Percentiles rank a stretch among this genome's conserved stretches.
Conservation (phyloP, 768 basidiomycete species). For the Boletus vermiculosoides region DNA sequence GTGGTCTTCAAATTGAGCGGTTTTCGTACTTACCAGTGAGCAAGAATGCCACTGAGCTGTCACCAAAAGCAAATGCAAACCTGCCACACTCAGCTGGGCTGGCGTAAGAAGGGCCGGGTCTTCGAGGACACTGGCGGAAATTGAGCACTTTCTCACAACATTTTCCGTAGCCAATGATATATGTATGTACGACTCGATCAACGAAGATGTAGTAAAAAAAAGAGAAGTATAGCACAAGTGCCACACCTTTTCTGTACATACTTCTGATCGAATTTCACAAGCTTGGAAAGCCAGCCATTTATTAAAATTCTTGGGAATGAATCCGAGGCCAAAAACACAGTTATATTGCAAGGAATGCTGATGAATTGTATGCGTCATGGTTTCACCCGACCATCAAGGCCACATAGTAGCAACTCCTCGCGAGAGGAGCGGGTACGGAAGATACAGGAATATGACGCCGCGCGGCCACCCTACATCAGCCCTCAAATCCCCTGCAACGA, state of each 20-base stretch:
- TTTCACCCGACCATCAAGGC: slow-evolving; percentile 80
- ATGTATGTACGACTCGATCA: too few species aligned
- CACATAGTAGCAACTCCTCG: slow-evolving; percentile 48
- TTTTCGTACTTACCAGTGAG: too few species aligned
- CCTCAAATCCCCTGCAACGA: slow-evolving; percentile 38
- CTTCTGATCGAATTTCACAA: not conserved
- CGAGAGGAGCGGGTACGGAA: slow-evolving; percentile 53
- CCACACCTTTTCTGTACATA: not conserved
- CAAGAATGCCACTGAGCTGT: too few species aligned
- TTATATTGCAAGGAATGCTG: not conserved
- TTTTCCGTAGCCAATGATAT: too few species aligned
- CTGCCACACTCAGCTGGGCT: too few species aligned
- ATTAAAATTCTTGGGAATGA: not conserved
- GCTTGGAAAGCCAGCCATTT: too few species aligned
- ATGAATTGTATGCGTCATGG: slow-evolving; percentile 67
- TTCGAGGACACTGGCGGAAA: too few species aligned
- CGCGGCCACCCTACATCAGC: slow-evolving; percentile 44
- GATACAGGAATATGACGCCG: slow-evolving; percentile 83
- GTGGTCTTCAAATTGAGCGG: too few species aligned
- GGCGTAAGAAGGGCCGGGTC: too few species aligned
- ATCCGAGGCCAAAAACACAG: not conserved
- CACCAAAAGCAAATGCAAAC: too few species aligned
- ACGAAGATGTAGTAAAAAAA: not conserved
- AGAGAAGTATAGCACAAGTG: not conserved
- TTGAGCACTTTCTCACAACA: too few species aligned